Base-by-base conservation (phyloP, 352 stramenopile genomes). In the Pythium rhizo-oryzae region DNA sequence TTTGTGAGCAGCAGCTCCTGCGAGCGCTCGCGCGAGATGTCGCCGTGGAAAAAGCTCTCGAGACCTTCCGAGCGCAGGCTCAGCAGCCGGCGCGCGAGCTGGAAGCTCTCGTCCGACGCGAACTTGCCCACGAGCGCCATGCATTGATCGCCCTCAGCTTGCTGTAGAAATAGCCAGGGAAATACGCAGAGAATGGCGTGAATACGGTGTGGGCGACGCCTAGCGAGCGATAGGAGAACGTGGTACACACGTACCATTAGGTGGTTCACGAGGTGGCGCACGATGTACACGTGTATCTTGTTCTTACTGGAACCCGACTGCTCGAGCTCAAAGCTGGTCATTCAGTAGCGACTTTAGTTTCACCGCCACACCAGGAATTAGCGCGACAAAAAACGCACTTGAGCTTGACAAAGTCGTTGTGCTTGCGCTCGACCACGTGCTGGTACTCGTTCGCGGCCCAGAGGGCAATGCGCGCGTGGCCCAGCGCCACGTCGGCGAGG, bases 41-140 rank as follows among this genome's bases (percentile, higher is more conserved):
- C 82, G 11, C 85, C 85, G 49, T 93, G 85, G 74, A 87, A 93
- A 70, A 93, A 93, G 28, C 80, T 90, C 66, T 87, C 81, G 54
- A 93, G 71, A 1, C 85, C 85, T 65, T 88, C 76, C 1, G 74
- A 65, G 3, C 83, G 85, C 43, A 93, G 67, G 13, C 77, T 77
- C 16, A 85, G 54, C 24, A 93, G 75, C 5, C 80, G 75, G 11
- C 83, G 67, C 13, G 85, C 83, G 46, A 91, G 70, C 57, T 93
- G 83, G 62, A 91, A 93, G 24, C 81, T 82, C 37, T 93, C 81
- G 43, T 93, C 83, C 18, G 71, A 70, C 19, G 83, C 68, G 44
- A 90, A 88, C 4, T 75, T 77, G 30, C 73, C 75, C 28, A 87
- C 70, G 11, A 86, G 71, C 24, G 76, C 73, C 68, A 91, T 89